Percentiles rank a stretch among this genome's conserved stretches.
Evolutionary conservation across 305 asterid genomes (phyloP).

Genomic region (Fraxinus sp.): DNA sequence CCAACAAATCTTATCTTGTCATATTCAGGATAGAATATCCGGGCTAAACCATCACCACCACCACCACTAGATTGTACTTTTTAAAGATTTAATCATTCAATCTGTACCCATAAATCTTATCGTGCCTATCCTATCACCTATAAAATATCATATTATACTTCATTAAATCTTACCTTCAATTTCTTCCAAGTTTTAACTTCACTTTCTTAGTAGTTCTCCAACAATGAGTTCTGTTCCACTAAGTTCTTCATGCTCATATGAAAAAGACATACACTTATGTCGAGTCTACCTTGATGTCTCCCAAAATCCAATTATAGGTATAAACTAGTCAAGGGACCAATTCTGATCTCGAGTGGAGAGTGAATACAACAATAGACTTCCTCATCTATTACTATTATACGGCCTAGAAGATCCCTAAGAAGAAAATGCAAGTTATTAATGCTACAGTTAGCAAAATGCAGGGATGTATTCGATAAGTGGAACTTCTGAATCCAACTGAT

Average conservation of each 20-base stretch:
- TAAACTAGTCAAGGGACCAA: background rate
- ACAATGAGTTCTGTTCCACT: background rate
- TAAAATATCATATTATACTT: background rate
- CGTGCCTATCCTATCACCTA: background rate
- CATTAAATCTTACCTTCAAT: background rate
- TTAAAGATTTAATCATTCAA: background rate
- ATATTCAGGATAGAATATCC: background rate
- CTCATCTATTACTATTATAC: background rate
- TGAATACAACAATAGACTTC: background rate
- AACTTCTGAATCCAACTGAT: no score
- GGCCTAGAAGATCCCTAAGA: background rate
- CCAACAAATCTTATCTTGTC: background rate
- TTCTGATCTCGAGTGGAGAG: background rate
- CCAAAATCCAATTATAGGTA: background rate
- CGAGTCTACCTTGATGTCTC: background rate
- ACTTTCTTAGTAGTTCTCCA: background rate
- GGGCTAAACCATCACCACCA: background rate
- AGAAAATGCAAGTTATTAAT: background rate
- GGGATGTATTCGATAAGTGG: no score
- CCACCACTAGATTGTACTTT: no score
- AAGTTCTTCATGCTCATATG: background rate
- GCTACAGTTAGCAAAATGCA: background rate
- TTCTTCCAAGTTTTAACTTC: background rate
- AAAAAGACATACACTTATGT: background rate
- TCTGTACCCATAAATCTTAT: background rate